Conservation (phyloP, 768 basidiomycete species). For the Tulasnella sp. region DNA sequence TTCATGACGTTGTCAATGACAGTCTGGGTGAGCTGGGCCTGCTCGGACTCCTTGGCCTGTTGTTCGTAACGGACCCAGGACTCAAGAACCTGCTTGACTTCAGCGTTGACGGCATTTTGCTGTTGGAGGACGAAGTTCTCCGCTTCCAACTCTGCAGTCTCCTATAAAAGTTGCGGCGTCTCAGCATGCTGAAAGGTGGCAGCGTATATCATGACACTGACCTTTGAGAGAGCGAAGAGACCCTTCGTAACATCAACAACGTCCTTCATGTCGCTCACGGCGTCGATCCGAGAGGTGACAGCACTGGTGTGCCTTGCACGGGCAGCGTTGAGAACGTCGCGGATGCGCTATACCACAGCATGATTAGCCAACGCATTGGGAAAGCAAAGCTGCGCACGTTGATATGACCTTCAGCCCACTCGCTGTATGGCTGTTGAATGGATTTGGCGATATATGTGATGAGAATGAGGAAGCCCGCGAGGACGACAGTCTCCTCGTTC, state of each 20-base stretch:
- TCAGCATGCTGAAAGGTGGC: background rate
- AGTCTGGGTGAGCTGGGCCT: slow-evolving; percentile 75
- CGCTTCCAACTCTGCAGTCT: slow-evolving; percentile 83
- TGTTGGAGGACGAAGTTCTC: slow-evolving; percentile 85
- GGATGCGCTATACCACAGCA: slow-evolving; percentile 37
- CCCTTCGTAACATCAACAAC: slow-evolving; percentile 82
- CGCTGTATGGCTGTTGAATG: slow-evolving; percentile 73
- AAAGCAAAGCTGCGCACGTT: slow-evolving; percentile 27
- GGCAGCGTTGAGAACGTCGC: slow-evolving; percentile 63
- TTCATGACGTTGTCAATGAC: slow-evolving; percentile 84
- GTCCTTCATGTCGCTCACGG: slow-evolving; percentile 90
- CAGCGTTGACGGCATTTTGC: slow-evolving; percentile 70
- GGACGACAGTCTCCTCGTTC: slow-evolving; percentile 89
- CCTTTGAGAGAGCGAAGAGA: slow-evolving; percentile 89
- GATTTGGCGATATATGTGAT: slow-evolving; percentile 69
- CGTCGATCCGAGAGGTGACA: slow-evolving; percentile 83
- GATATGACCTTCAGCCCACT: slow-evolving; percentile 87
- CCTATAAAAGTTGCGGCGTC: slow-evolving; percentile 33
- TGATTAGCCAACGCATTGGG: slow-evolving; percentile 24
- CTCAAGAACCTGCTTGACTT: slow-evolving; percentile 90
- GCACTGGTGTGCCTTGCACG: slow-evolving; percentile 85
- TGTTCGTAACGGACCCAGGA: slow-evolving; percentile 98
- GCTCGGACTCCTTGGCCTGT: slow-evolving; percentile 91
- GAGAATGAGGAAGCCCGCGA: slow-evolving; percentile 72
- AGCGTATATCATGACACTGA: slow-evolving; percentile 25